Evolutionary conservation across 805 yeast species (phyloP), one percentile per base, ranked within the genome.

Genomic region (Starmerella roubikii): DNA sequence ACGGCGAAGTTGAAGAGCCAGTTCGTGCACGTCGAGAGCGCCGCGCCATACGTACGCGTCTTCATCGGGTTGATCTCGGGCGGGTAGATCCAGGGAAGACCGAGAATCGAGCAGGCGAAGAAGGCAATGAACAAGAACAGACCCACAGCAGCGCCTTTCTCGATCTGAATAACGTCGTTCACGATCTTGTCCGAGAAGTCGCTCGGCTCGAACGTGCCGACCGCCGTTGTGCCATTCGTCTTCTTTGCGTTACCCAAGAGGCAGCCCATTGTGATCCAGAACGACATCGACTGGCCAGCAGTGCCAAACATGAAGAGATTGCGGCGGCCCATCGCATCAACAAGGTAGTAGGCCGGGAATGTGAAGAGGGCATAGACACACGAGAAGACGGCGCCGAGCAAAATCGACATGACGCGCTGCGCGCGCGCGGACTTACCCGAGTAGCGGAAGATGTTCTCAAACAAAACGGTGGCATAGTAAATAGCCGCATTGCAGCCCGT

Each of bases 281-380:
- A 48, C 10, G 54, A 59, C 32, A 57, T 42, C 44, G 67, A 72
- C 59, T 68, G 74, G 42, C 74, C 74, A 27, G 52, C 28, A n/a
- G 72, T 67, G 53, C 75, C 76, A 28, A 60, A 54, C 45, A 75
- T 42, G 56, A 70, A 67, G 38, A 76, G 56, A 17, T 69, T 68
- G 59, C 86, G 71, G 68, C 91, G 74, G 53, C 86, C 88, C 27
- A 76, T 32, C 16, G 71, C 65, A 54, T 85, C 96, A 42, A 85
- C 78, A 17, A 79, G 62, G 35, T 78, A 57, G 34, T 85, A 72
- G 1, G 94, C 94, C 0, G 94, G 94, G 18, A 84, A 66, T 3
- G 93, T 83, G 53, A 76, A 74, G 3, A 68, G 66, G 25, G 78
- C 88, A 57, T 85, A 85, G 19, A 83, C 93, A n/a, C 78, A 68